Evolutionary conservation across 192 early-diverging fungal species (phyloP).

Genomic region (Phlyctochytrium bullatum): DNA sequence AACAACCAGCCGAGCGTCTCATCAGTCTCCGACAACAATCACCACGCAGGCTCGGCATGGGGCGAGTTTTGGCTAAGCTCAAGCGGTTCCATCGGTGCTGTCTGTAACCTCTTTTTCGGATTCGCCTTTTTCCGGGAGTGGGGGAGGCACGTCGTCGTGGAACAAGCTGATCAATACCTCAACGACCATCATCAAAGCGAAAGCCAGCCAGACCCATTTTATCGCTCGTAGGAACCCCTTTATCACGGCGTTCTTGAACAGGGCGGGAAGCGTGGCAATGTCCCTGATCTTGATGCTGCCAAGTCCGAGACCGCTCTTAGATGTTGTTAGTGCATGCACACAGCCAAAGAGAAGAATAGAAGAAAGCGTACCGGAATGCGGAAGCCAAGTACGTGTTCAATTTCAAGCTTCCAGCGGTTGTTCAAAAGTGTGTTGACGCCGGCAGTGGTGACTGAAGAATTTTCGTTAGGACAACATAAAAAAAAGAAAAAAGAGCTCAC

Average conservation of each 20-base stretch:
- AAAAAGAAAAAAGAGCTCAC: not conserved
- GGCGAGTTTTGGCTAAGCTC: no score
- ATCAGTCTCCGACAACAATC: no score
- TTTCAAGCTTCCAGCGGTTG: not conserved
- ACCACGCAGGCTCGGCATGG: no score
- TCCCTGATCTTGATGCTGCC: not conserved
- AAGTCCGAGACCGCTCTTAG: not conserved
- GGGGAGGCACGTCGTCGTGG: not conserved
- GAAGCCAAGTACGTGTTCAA: not conserved
- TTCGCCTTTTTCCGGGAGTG: no score
- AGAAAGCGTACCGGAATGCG: not conserved
- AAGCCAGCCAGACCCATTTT: not conserved
- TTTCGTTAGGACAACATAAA: no score
- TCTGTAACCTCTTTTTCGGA: no score
- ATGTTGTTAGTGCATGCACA: no score
- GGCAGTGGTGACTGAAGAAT: not conserved
- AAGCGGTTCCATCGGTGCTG: no score
- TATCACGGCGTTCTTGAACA: not conserved
- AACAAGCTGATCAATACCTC: not conserved
- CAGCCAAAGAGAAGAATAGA: no score
- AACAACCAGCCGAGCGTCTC: no score
- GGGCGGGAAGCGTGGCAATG: not conserved
- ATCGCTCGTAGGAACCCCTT: not conserved
- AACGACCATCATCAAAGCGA: not conserved
- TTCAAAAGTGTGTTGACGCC: not conserved